phyloP scores from a whole-genome alignment of 768 basidiomycete genomes.

The Lactarius tabidus region DNA sequence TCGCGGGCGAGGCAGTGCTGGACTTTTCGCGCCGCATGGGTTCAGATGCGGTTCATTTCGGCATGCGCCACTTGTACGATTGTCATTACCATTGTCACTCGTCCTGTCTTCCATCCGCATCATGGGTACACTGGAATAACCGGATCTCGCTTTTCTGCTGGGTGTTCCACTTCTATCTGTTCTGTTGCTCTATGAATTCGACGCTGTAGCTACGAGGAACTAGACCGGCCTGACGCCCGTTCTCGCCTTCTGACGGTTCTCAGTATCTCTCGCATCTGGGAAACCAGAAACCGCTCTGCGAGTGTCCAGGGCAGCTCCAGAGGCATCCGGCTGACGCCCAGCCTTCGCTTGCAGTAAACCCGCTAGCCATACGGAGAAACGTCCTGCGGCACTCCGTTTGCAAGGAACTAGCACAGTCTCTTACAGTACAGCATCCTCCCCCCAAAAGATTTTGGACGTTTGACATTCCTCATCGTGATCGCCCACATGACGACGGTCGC shows the following conservation, averaged over 20 bases:
- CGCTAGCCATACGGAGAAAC: background rate
- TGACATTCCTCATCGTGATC: background rate
- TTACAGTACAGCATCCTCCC: background rate
- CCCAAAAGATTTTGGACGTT: background rate
- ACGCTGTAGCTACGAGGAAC: background rate
- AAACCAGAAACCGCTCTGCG: conserved; percentile 1
- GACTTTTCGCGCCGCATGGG: background rate
- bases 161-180: background rate
- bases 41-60: background rate
- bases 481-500: background rate
- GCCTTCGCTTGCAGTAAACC: conserved; percentile 8
- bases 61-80: conserved; percentile 12
- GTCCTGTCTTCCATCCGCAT: background rate
- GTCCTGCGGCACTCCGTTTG: background rate
- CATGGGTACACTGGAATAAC: background rate
- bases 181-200: background rate
- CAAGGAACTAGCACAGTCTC: background rate
- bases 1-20: background rate
- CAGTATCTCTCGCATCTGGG: conserved; percentile 13
- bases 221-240: background rate
- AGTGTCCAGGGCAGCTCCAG: background rate
- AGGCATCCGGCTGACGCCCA: background rate
- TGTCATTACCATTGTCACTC: background rate
- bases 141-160: background rate
- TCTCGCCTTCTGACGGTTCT: conserved; percentile 10